These are phyloP conservation scores for Xerocomus brunneocitrinus DNA, from an alignment of 768 basidiomycete genomes.

Conservation along the genomic window DNA sequence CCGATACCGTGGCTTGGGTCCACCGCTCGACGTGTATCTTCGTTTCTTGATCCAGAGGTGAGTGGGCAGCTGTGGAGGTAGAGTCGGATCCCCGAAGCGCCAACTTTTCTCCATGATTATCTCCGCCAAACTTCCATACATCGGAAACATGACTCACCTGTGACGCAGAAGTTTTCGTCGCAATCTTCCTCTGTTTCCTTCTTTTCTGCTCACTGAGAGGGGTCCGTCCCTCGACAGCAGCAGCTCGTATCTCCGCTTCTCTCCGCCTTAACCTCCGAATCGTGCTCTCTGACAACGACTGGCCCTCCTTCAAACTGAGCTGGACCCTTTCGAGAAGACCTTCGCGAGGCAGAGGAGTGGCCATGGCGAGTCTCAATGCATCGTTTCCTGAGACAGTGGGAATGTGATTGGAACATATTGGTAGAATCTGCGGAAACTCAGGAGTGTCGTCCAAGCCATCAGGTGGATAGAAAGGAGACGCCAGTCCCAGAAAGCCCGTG, in stretches of 20 bases:
- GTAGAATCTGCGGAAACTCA: constrained; percentile 10
- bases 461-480: background rate
- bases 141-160: constrained; percentile 9
- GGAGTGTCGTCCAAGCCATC: constrained; percentile 16
- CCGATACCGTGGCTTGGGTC: too few relatives aligned
- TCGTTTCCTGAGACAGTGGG: constrained; percentile 1
- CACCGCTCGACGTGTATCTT: background rate
- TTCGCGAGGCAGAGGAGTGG: constrained; percentile 20
- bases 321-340: constrained; percentile 18
- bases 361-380: constrained; percentile 11
- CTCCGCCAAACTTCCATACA: background rate
- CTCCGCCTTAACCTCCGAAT: constrained; percentile 22
- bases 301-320: constrained; percentile 23
- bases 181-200: constrained; percentile 17
- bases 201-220: constrained; percentile 21
- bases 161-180: background rate
- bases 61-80: background rate
- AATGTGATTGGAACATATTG: constrained; percentile 18
- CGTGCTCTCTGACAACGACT: constrained; percentile 23
- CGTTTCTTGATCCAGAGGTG: background rate
- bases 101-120: background rate
- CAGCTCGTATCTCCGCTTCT: constrained; percentile 17
- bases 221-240: constrained; percentile 19
- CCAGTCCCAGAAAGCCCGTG: constrained; percentile 23
- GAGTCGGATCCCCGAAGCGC: background rate